Conservation (phyloP, 2,329 filamentous ascomycete genomes). For the Xylaria multiplex region DNA sequence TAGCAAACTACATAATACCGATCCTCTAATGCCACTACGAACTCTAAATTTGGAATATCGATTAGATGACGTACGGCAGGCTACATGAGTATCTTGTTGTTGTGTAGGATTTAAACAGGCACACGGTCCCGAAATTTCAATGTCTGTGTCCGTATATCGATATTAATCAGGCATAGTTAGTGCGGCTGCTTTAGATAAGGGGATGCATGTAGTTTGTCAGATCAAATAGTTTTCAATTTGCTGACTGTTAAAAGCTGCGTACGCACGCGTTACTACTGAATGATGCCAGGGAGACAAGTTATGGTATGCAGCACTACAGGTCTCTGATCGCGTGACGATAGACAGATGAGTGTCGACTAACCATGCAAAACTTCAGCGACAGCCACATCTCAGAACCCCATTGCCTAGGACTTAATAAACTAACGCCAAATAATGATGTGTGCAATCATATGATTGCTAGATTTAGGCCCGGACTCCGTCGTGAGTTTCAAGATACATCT, state of each 20-base stretch:
- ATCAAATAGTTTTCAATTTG: constrained; percentile 3
- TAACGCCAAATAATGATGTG: constrained; percentile 26
- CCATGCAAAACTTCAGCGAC: not conserved
- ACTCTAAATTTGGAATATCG: too few species aligned
- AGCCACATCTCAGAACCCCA: constrained; percentile 24
- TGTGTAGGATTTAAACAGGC: too few species aligned
- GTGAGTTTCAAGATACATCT: not conserved
- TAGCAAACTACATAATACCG: too few species aligned
- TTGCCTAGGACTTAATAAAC: constrained; percentile 22
- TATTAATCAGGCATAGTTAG: too few species aligned
- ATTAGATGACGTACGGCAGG: too few species aligned
- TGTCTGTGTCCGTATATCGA: too few species aligned
- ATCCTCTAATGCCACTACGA: too few species aligned
- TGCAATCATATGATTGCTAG: not conserved
- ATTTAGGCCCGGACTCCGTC: not conserved
- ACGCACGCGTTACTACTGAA: not conserved
- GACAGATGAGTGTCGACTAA: not conserved
- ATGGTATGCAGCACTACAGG: not conserved
- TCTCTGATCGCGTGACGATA: not conserved
- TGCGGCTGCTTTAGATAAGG: too few species aligned
- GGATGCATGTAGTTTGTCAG: not conserved
- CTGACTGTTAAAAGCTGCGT: not conserved
- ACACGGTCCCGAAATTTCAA: too few species aligned
- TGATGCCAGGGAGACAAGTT: not conserved
- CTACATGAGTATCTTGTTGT: too few species aligned